Conservation (phyloP, 2,329 filamentous ascomycete genomes). For the Xylariaceae sp. region DNA sequence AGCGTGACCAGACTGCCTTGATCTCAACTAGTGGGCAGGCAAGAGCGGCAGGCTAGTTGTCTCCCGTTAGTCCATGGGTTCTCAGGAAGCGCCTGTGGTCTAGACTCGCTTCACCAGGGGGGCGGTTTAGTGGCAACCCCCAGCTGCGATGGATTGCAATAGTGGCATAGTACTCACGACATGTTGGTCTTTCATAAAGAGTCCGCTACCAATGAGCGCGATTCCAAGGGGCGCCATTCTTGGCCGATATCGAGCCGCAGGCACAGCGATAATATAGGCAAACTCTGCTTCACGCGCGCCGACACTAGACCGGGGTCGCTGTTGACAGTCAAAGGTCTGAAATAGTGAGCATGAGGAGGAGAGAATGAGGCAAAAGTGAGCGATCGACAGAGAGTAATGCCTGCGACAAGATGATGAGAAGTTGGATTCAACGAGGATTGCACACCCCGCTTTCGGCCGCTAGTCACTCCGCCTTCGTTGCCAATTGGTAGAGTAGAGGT, state of each 20-base stretch:
- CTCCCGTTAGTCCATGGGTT: slow-evolving; percentile 16
- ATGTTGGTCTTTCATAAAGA: slow-evolving; percentile 55
- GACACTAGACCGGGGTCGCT: too few species aligned
- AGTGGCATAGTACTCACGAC: slow-evolving; percentile 35
- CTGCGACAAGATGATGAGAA: too few species aligned
- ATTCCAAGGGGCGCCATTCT: slow-evolving; percentile 43
- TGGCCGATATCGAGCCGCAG: neutral
- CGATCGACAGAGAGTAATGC: too few species aligned
- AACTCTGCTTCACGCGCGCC: too few species aligned
- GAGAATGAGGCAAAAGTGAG: too few species aligned
- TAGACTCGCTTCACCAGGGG: neutral
- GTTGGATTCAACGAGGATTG: too few species aligned
- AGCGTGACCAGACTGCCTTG: slow-evolving; percentile 57
- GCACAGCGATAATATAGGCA: neutral
- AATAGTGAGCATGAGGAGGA: too few species aligned
- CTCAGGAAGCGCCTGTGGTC: neutral
- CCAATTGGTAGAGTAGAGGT: too few species aligned
- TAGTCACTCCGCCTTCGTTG: too few species aligned
- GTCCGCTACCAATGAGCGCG: slow-evolving; percentile 56
- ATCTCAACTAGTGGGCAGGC: slow-evolving; percentile 44
- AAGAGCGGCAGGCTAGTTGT: slow-evolving; percentile 46
- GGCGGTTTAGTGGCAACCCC: too few species aligned
- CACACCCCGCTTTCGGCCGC: too few species aligned
- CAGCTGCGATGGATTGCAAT: neutral
- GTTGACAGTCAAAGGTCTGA: too few species aligned